These are phyloP conservation scores for Ophiocordyceps sinensis DNA, from an alignment of 2,329 filamentous ascomycete species.

Conservation along the genomic window DNA sequence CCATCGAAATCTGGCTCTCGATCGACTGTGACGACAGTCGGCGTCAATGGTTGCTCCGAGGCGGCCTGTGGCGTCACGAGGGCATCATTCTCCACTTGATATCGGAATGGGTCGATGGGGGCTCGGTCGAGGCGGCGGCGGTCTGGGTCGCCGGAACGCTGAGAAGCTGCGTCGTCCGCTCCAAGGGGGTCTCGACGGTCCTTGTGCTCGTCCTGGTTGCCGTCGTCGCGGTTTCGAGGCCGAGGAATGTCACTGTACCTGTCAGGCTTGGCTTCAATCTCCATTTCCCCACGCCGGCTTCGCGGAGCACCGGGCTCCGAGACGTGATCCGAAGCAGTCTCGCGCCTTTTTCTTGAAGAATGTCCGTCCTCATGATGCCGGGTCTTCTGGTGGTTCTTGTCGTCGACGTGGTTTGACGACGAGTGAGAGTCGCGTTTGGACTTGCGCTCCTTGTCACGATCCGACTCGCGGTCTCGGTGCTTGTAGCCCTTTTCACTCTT, in stretches of 20 bases:
- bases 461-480: slow-evolving; percentile 6
- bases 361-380: slow-evolving; percentile 19
- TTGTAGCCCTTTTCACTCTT: slow-evolving; percentile 8
- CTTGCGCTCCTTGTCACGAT: slow-evolving; percentile 13
- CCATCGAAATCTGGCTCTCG: slow-evolving; percentile 36
- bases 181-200: background rate
- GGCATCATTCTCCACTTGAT: slow-evolving; percentile 37
- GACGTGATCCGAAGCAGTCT: slow-evolving; percentile 10
- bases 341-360: slow-evolving; percentile 13
- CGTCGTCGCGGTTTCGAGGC: slow-evolving; percentile 10
- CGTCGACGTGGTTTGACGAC: slow-evolving; percentile 13
- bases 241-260: slow-evolving; percentile 10
- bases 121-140: slow-evolving; percentile 11
- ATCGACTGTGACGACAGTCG: slow-evolving; percentile 36
- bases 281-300: slow-evolving; percentile 10
- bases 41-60: slow-evolving; percentile 27
- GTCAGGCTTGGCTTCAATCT: slow-evolving; percentile 15
- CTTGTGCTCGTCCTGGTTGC: slow-evolving; percentile 10
- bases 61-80: background rate
- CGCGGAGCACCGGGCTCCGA: slow-evolving; percentile 6
- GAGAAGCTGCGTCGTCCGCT: slow-evolving; percentile 13
- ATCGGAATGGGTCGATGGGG: slow-evolving; percentile 44
- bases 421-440: slow-evolving; percentile 15
- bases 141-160: slow-evolving; percentile 10
- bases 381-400: slow-evolving; percentile 14